Evolutionary conservation across 108 stramenopile species (phyloP), one percentile per base, ranked within the genome.

Genomic region (Chaetoceros muelleri): DNA sequence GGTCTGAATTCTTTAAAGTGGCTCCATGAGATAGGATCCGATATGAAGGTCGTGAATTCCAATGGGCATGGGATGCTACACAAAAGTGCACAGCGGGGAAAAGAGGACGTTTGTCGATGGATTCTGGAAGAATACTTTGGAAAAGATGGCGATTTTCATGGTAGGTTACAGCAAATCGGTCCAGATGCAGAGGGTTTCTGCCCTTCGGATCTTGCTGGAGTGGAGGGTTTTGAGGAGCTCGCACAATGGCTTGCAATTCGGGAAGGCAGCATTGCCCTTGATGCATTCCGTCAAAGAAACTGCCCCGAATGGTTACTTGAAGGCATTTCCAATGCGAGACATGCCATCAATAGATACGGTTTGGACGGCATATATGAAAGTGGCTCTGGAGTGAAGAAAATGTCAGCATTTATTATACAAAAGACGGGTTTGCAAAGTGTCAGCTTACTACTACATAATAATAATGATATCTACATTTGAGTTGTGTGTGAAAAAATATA

Each of bases 171-270:
- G 13, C 60, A 82, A 16, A 68, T 88, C 24, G 79, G 70, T 50
- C 87, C 87, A 1, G 85, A 91, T 55, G 44, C 55, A 8, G 83
- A 91, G 56, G 78, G 79, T 48, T 75, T 73, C 40, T 83, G 81
- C 48, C 93, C 93, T 13, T 87, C 84, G 3, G 93, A 94, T 69
- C 57, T 94, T 58, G 86, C 82, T 25, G 80, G 82, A 18, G 76
- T 87, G 80, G 80, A 79, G 49, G 82, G 86, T 0, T 62, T 76
- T 52, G 69, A 55, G 7, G 75, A 69, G 0, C 27, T 83, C 16
- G 86, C 80, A 20, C 3, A 45, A 26, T 66, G 49, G 47, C 47
- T 81, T 40, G 68, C 57, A 20, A 27, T 48, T 2, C 24, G 48
- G 45, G 79, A 84, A 55, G 47, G 59, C 44, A 17, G 61, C 13